Evolutionary conservation across 148 eudicot species (phyloP).

Genomic region (Agrostemma githago): DNA sequence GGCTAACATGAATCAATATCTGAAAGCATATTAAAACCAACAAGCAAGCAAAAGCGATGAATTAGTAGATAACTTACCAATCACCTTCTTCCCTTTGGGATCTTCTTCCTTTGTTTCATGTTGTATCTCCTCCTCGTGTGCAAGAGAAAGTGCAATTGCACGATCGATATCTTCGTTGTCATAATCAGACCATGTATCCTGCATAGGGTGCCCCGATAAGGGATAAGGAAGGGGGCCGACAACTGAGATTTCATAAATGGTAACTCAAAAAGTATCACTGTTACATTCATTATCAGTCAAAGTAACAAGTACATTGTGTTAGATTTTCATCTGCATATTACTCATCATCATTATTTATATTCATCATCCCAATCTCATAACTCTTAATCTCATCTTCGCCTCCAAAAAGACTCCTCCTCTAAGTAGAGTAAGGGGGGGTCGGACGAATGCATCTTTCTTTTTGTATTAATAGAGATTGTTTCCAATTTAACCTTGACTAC

Average conservation of each 20-base stretch:
- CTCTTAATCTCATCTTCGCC: not conserved
- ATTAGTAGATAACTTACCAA: slow-evolving; percentile 42
- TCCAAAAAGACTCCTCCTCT: too few species aligned
- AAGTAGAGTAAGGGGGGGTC: not conserved
- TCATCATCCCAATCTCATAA: not conserved
- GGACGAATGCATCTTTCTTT: not conserved
- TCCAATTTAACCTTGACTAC: not conserved
- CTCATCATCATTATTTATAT: not conserved
- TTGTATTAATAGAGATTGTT: not conserved
- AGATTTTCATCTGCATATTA: not conserved
- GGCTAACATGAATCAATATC: too few species aligned
- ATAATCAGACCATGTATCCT: slow-evolving; percentile 66
- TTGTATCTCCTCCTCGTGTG: slow-evolving; percentile 42
- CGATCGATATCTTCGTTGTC: slow-evolving; percentile 75
- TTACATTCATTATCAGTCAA: not conserved
- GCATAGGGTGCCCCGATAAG: slow-evolving; percentile 26
- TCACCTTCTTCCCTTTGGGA: slow-evolving; percentile 68
- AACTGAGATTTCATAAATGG: not conserved
- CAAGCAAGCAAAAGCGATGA: not conserved
- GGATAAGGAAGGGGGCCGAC: not conserved
- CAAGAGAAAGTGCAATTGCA: slow-evolving; percentile 83
- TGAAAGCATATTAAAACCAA: not conserved
- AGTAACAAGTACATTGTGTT: not conserved
- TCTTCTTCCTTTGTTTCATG: slow-evolving; percentile 30
- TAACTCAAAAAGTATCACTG: not conserved